A percentile compares a stretch with the other conserved stretches of the same genome.
These are phyloP conservation scores for Phytophthora nicotianae DNA, from an alignment of 352 stramenopile species.

Conservation along the genomic window DNA sequence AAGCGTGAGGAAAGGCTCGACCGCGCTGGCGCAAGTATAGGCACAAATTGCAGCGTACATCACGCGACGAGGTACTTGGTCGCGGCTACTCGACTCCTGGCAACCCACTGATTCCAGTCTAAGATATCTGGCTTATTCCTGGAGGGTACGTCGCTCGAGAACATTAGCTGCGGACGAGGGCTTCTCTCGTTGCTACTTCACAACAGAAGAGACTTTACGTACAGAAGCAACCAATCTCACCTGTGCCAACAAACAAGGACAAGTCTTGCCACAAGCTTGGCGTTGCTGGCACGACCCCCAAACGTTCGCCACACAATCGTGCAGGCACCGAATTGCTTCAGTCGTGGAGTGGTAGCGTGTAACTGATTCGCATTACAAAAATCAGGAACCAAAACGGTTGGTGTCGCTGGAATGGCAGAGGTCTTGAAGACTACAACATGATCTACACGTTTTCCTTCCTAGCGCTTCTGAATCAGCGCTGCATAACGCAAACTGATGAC, in stretches of 20 bases:
- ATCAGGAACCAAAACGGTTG: constrained; percentile 25
- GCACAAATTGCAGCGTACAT: constrained; percentile 4
- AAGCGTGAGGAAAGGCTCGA: constrained; percentile 27
- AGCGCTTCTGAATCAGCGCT: constrained; percentile 5
- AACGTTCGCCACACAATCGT: constrained; percentile 19
- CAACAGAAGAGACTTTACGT: not conserved
- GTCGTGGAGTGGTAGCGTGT: constrained; percentile 13
- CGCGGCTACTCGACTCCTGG: constrained; percentile 12
- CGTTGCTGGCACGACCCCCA: constrained; percentile 11
- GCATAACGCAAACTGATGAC: constrained; percentile 14
- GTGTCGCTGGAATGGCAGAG: constrained; percentile 1
- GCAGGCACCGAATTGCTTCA: constrained; percentile 23
- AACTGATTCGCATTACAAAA: constrained; percentile 36
- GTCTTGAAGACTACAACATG: constrained; percentile 1
- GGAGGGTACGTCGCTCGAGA: constrained; percentile 8
- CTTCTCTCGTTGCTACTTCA: constrained; percentile 22
- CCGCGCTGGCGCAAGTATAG: constrained; percentile 29
- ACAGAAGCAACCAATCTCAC: not conserved
- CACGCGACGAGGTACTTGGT: constrained; percentile 2
- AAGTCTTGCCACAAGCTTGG: not conserved
- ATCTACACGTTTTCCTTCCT: not conserved
- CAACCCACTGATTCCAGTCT: constrained; percentile 30
- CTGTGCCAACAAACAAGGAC: constrained; percentile 5
- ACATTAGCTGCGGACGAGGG: constrained; percentile 6
- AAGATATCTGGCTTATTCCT: constrained; percentile 21